A percentile compares a stretch with the other conserved stretches of the same genome.
phyloP scores from a whole-genome alignment of 768 basidiomycete species.

The Suillus americanus region DNA sequence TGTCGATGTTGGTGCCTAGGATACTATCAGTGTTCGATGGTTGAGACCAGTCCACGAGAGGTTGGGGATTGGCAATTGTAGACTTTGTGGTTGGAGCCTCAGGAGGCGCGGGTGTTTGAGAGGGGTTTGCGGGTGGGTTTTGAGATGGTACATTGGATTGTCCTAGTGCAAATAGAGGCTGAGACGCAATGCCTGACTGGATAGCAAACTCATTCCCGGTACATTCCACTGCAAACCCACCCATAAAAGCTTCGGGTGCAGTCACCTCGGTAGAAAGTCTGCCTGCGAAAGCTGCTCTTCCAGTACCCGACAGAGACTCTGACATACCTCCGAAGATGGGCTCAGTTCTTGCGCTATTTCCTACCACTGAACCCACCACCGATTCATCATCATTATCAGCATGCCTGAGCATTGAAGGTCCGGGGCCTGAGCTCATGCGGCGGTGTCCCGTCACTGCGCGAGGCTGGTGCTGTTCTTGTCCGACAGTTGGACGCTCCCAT shows the following conservation, averaged over 20 bases:
- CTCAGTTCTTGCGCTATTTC: background rate
- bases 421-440: background rate
- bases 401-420: constrained; percentile 9
- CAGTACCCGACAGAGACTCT: background rate
- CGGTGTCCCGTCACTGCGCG: background rate
- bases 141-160: background rate
- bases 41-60: background rate
- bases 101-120: constrained; percentile 12
- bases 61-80: background rate
- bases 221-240: constrained; percentile 6
- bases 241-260: background rate
- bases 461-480: constrained; percentile 10
- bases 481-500: constrained; percentile 6
- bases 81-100: background rate
- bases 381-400: background rate
- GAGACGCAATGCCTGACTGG: constrained; percentile 7
- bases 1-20: constrained; percentile 15
- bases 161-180: background rate
- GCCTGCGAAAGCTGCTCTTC: background rate
- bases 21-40: background rate
- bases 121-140: constrained; percentile 11
- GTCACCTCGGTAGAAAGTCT: background rate
- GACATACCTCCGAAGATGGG: background rate
- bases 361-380: background rate
- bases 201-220: background rate